Evolutionary conservation across 2,329 filamentous ascomycete genomes (phyloP), one percentile per base, ranked within the genome.

Genomic region (Aspergillus aculeatus): DNA sequence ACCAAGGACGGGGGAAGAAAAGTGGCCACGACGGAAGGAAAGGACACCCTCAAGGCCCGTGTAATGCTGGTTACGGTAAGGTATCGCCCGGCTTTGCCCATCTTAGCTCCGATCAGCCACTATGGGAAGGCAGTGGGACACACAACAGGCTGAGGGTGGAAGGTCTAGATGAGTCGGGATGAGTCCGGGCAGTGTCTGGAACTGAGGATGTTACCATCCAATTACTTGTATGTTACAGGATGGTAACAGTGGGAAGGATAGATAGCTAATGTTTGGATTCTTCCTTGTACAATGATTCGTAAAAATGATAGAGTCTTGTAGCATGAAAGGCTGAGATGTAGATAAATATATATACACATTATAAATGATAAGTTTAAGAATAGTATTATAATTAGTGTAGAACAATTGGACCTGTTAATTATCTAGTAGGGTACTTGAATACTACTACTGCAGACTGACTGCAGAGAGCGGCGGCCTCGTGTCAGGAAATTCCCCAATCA

Each of bases 401-500:
- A 26, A 26, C 26, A 26, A 26, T 26, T 26, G 26, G 26, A 26
- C 26, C 26, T 26, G 7, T 26, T 26, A 2, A 26, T 1, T 7
- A 26, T 7, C 26, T 23, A 23, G 21, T 23, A 23, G 21, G 21
- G 21, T 23, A 23, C 21, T 23, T 23, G 21, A 23, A 3, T 23
- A 23, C 23, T 23, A 26, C 26, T 6, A 9, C 6, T 26, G 26
- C 26, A 2, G 26, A 26, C 26, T 6, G 26, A 26, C 26, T 26
- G 26, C 26, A 14, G 38, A 9, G 59, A 58, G 52, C 53, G 57
- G 50, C 54, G 62, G 52, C 62, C 63, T 64, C 63, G 65, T 67
- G 65, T 67, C 64, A 66, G 65, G 62, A n/a, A 62, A 64, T 63
- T 62, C 63, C 64, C 60, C 59, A 60, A 65, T 64, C 59, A 62